A percentile compares a stretch with the other conserved stretches of the same genome.
These are phyloP conservation scores for Amphicarpaea edgeworthii DNA, from an alignment of 306 rosid genomes.

Conservation along the genomic window DNA sequence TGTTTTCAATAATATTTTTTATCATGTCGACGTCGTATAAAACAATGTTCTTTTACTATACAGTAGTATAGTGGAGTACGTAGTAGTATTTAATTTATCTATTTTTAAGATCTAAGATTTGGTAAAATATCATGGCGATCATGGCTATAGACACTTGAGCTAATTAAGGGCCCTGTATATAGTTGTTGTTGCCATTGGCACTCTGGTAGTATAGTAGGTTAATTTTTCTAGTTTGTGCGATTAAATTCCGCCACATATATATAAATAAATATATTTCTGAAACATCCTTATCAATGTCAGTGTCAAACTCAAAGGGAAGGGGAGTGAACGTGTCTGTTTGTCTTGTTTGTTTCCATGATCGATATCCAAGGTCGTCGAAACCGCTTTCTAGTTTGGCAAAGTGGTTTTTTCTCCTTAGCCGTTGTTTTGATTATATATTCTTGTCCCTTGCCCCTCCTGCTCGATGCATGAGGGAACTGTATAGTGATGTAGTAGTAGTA, in stretches of 20 bases:
- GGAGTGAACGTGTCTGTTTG: slow-evolving; percentile 38
- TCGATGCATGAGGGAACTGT: slow-evolving; percentile 37
- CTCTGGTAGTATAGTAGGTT: background rate
- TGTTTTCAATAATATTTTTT: no score
- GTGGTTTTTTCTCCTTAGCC: slow-evolving; percentile 61
- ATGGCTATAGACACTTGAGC: slow-evolving; percentile 8
- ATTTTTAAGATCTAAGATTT: background rate
- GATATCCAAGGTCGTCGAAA: slow-evolving; percentile 35
- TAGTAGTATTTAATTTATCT: background rate
- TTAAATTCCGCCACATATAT: slow-evolving; percentile 7
- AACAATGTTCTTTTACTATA: no score
- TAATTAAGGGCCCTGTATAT: background rate
- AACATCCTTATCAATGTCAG: slow-evolving; percentile 39
- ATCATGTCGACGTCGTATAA: no score
- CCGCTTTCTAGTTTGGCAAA: slow-evolving; percentile 41
- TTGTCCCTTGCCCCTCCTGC: slow-evolving; percentile 19
- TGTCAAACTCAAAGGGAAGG: slow-evolving; percentile 38
- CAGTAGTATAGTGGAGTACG: no score
- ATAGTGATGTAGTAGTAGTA: slow-evolving; percentile 3
- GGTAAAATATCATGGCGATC: background rate
- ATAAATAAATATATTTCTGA: background rate
- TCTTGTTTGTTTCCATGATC: slow-evolving; percentile 32
- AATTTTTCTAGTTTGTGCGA: slow-evolving; percentile 7
- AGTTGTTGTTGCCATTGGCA: slow-evolving; percentile 22
- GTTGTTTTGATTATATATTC: slow-evolving; percentile 54